Conservation (phyloP, 352 stramenopile species). For the Nothophytophthora sp. region DNA sequence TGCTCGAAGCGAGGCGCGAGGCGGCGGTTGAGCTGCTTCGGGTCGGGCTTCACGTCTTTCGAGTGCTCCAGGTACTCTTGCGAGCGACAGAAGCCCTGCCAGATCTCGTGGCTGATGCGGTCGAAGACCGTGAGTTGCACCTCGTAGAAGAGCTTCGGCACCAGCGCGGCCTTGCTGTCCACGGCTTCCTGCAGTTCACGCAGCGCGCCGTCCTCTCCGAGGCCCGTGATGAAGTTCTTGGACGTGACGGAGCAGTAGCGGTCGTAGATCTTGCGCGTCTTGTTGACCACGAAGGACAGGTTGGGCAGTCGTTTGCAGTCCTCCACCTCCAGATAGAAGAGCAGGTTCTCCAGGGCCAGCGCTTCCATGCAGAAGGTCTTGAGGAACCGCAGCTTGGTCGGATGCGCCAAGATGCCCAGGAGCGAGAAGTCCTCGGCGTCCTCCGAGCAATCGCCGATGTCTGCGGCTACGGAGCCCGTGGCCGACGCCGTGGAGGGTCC, state of each 20-base stretch:
- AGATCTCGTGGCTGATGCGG: constrained; percentile 71
- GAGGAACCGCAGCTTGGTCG: constrained; percentile 80
- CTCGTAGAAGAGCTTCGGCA: constrained; percentile 77
- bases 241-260: constrained; percentile 61
- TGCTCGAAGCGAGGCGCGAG: constrained; percentile 37
- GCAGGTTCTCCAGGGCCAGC: constrained; percentile 76
- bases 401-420: constrained; percentile 57
- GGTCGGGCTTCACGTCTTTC: constrained; percentile 29
- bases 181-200: constrained; percentile 49
- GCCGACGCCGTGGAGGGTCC: constrained; percentile 4
- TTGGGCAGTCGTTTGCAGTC: constrained; percentile 85
- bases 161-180: constrained; percentile 40
- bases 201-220: constrained; percentile 31
- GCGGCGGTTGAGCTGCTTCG: constrained; percentile 16
- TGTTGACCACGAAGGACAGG: constrained; percentile 79
- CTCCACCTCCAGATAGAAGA: constrained; percentile 86
- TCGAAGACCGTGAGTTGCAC: constrained; percentile 56
- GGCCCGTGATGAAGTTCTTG: constrained; percentile 45
- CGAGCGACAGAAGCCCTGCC: constrained; percentile 67
- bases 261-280: constrained; percentile 79
- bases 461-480: constrained; percentile 15
- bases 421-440: constrained; percentile 65
- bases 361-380: constrained; percentile 89
- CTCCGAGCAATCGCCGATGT: constrained; percentile 14
- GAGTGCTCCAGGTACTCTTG: constrained; percentile 74